These are phyloP conservation scores for Glonium stellatum DNA, from an alignment of 495 filamentous ascomycete genomes.

Conservation along the genomic window DNA sequence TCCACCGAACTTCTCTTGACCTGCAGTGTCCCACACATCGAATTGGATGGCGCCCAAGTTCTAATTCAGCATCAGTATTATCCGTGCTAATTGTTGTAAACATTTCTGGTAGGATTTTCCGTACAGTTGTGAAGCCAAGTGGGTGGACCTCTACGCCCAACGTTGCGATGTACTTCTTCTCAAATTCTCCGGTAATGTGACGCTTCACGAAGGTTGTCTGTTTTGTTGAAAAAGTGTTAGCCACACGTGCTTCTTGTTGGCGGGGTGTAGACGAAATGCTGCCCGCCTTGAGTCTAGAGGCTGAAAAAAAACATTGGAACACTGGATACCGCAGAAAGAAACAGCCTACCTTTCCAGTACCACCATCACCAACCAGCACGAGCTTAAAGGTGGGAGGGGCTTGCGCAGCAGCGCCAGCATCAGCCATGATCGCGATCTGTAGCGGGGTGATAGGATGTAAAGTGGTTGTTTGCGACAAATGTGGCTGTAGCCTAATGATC, in stretches of 20 bases:
- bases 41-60: constrained; percentile 97
- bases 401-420: constrained; percentile 38
- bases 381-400: constrained; percentile 83
- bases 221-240: constrained; percentile 4
- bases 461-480: constrained; percentile 20
- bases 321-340: neutral
- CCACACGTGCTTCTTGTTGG: neutral
- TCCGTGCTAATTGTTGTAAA: neutral
- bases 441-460: constrained; percentile 29
- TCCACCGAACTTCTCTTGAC: constrained; percentile 99
- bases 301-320: neutral
- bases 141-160: constrained; percentile 99
- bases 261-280: constrained; percentile 17
- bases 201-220: constrained; percentile 99
- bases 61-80: constrained; percentile 41
- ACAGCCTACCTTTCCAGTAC: constrained; percentile 89
- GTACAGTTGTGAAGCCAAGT: constrained; percentile 85
- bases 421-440: constrained; percentile 34
- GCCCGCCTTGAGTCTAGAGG: constrained; percentile 1
- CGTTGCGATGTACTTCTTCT: constrained; percentile 99
- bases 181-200: constrained; percentile 98
- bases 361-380: constrained; percentile 98
- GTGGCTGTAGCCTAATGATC: constrained; percentile 9
- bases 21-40: constrained; percentile 99
- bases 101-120: constrained; percentile 23